Conservation (phyloP, 2,329 filamentous ascomycete species). For the Epichloe baconii region DNA sequence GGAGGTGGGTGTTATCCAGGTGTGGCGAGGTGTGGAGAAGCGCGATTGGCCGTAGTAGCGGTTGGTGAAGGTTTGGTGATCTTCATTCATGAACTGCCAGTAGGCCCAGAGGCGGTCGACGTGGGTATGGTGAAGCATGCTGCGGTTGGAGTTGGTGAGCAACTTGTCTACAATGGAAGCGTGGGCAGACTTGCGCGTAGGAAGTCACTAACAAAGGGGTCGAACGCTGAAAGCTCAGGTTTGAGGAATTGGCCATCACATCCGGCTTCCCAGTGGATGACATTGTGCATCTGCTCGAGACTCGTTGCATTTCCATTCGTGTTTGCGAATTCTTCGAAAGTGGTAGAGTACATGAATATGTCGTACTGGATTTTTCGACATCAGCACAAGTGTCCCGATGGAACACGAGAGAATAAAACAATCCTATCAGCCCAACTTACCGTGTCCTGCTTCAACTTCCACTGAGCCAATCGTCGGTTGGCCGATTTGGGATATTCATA, state of each 20-base stretch:
- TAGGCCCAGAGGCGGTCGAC: slow-evolving; percentile 52
- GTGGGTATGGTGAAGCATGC: slow-evolving; percentile 40
- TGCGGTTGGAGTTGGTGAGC: slow-evolving; percentile 4
- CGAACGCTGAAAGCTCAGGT: slow-evolving; percentile 29
- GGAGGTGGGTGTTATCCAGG: slow-evolving; percentile 27
- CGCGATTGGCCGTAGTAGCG: slow-evolving; percentile 22
- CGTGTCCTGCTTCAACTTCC: slow-evolving; percentile 26
- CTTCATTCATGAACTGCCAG: slow-evolving; percentile 10
- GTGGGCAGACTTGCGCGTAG: background rate
- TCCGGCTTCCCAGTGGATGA: slow-evolving; percentile 27
- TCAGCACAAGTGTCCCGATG: background rate
- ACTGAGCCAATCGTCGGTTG: slow-evolving; percentile 19
- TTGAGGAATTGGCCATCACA: slow-evolving; percentile 28
- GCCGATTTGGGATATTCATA: slow-evolving; percentile 27
- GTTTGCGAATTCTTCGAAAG: slow-evolving; percentile 23
- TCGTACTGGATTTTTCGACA: slow-evolving; percentile 21
- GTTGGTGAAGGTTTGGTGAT: slow-evolving; percentile 26
- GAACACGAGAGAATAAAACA: background rate
- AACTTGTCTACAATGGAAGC: background rate
- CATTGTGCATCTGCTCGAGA: slow-evolving; percentile 30
- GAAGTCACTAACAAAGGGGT: slow-evolving; percentile 26
- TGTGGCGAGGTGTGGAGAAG: slow-evolving; percentile 28
- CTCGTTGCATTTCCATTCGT: slow-evolving; percentile 23
- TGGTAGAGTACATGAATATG: slow-evolving; percentile 23
- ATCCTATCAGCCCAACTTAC: slow-evolving; percentile 17